These are phyloP conservation scores for Diplogelasinospora grovesii DNA, from an alignment of 495 filamentous ascomycete species.

Conservation along the genomic window DNA sequence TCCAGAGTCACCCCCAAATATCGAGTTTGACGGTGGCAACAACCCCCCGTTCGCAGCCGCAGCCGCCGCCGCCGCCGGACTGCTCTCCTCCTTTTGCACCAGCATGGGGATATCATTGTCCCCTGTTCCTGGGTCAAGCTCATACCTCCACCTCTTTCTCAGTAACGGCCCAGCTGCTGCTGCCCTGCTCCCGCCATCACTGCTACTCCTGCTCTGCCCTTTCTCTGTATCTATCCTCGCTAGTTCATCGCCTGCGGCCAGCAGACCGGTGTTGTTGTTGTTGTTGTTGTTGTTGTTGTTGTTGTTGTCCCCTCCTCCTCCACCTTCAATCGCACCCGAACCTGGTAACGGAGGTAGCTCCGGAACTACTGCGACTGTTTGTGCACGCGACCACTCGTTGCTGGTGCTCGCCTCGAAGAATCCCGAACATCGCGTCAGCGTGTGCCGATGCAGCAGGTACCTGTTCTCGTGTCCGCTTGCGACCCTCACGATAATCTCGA, in stretches of 20 bases:
- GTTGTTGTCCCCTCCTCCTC: no score
- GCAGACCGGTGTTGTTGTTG: neutral
- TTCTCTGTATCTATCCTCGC: slow-evolving; percentile 25
- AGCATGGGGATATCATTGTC: slow-evolving; percentile 81
- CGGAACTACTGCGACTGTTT: slow-evolving; percentile 20
- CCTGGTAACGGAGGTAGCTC: slow-evolving; percentile 27
- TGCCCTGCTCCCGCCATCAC: slow-evolving; percentile 9
- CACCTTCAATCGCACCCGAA: slow-evolving; percentile 47
- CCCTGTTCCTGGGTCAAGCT: slow-evolving; percentile 68
- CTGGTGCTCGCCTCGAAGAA: slow-evolving; percentile 89
- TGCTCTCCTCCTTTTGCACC: slow-evolving; percentile 64
- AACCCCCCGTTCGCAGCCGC: neutral
- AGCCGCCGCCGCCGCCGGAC: slow-evolving; percentile 4
- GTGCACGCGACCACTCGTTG: slow-evolving; percentile 70
- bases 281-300: slow-evolving; percentile 16
- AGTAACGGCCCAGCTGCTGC: slow-evolving; percentile 19
- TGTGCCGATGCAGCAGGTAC: slow-evolving; percentile 80
- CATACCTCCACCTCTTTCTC: slow-evolving; percentile 74
- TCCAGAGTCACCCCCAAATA: slow-evolving; percentile 41
- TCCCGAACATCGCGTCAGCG: slow-evolving; percentile 78
- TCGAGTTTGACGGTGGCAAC: slow-evolving; percentile 24
- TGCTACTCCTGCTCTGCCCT: no score
- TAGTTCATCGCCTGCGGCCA: slow-evolving; percentile 19
- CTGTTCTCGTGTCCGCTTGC: slow-evolving; percentile 66
- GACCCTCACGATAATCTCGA: slow-evolving; percentile 71